Evolutionary conservation across 805 yeast species (phyloP).

Genomic region (Candida rishiriensis): DNA sequence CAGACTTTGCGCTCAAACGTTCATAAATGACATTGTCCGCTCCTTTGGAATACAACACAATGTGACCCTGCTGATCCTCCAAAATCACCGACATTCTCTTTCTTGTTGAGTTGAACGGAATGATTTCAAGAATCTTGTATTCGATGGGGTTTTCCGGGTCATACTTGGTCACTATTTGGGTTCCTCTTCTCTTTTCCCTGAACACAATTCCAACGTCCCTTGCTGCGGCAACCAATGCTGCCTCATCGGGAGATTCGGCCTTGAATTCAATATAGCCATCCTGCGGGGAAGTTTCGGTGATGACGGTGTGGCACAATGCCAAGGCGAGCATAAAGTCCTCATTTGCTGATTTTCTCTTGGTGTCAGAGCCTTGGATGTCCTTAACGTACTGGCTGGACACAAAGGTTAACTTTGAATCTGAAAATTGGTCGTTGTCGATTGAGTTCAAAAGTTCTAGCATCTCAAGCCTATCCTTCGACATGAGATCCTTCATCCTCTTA

Average conservation of each 20-base stretch:
- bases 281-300: slow-evolving; percentile 45
- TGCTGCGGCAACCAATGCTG: slow-evolving; percentile 74
- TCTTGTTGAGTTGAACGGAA: slow-evolving; percentile 67
- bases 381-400: slow-evolving; percentile 52
- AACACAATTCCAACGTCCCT: slow-evolving; percentile 68
- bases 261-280: slow-evolving; percentile 49
- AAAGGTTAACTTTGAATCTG: slow-evolving; percentile 52
- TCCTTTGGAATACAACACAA: slow-evolving; percentile 59
- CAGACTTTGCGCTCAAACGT: slow-evolving; percentile 31
- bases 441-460: slow-evolving; percentile 45
- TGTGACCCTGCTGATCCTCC: slow-evolving; percentile 36
- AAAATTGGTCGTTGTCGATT: slow-evolving; percentile 43
- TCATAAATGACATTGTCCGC: slow-evolving; percentile 70
- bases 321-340: slow-evolving; percentile 59
- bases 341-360: slow-evolving; percentile 42
- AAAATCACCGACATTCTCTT: slow-evolving; percentile 76
- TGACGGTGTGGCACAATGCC: slow-evolving; percentile 73
- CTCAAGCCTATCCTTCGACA: slow-evolving; percentile 36
- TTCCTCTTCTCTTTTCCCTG: slow-evolving; percentile 47
- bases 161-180: slow-evolving; percentile 36
- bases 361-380: slow-evolving; percentile 40
- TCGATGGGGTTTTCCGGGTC: slow-evolving; percentile 41
- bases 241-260: slow-evolving; percentile 83
- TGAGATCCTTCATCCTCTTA: slow-evolving; percentile 35
- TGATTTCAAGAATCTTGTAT: slow-evolving; percentile 48